A percentile compares a stretch with the other conserved stretches of the same genome.
Evolutionary conservation across 108 stramenopile genomes (phyloP).

Genomic region (Chaetoceros tenuissimus): DNA sequence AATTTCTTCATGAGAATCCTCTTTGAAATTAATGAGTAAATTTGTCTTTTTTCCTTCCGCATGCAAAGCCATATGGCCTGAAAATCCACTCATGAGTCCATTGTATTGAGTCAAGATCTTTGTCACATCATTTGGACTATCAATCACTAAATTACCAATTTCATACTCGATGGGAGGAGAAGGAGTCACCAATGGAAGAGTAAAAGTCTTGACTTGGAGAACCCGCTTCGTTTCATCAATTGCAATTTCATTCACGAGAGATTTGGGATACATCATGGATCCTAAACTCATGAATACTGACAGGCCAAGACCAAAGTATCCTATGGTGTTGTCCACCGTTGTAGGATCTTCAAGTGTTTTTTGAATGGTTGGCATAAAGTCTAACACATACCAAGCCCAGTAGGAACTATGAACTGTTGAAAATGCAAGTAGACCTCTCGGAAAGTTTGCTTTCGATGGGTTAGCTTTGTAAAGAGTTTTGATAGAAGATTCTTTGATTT

Average conservation of each 20-base stretch:
- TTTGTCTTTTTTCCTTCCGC: not conserved
- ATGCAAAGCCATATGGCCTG: not conserved
- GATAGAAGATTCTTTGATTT: too few relatives aligned
- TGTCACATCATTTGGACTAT: not conserved
- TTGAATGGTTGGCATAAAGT: conserved; percentile 44
- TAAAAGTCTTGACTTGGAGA: not conserved
- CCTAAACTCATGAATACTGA: not conserved
- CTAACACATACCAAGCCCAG: not conserved
- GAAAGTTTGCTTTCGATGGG: not conserved
- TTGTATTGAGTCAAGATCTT: not conserved
- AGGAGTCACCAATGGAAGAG: not conserved
- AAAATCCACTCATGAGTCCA: not conserved
- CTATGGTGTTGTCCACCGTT: conserved; percentile 62
- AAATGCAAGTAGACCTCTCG: not conserved
- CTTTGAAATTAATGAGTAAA: not conserved
- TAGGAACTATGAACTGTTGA: not conserved
- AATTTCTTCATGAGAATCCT: not conserved
- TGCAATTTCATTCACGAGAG: not conserved
- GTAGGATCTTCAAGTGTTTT: conserved; percentile 58
- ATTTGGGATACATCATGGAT: not conserved
- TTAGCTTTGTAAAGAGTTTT: not conserved
- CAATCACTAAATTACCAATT: not conserved
- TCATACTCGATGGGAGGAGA: not conserved
- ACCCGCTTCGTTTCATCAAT: not conserved
- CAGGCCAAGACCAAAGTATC: not conserved